Evolutionary conservation across 73 alveolate species (phyloP).

Genomic region (Halteria grandinella): DNA sequence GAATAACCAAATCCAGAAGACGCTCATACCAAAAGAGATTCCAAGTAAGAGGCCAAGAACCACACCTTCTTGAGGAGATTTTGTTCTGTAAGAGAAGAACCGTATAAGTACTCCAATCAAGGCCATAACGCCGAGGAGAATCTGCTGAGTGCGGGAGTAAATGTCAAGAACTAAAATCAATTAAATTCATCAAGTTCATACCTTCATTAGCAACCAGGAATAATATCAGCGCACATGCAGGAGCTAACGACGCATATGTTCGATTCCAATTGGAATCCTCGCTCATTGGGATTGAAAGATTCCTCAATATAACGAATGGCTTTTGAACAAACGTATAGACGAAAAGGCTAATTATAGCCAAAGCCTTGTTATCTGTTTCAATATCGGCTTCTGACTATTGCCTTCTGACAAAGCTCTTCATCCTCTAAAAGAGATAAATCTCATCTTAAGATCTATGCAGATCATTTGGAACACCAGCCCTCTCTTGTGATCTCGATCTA

Average conservation of each 20-base stretch:
- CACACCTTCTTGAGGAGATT: conserved; percentile 2
- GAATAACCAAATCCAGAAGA: conserved; percentile 83
- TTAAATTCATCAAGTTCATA: background rate
- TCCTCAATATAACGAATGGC: conserved; percentile 78
- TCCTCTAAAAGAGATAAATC: conserved; percentile 12
- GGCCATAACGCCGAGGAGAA: conserved; percentile 1
- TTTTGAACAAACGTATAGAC: conserved; percentile 50
- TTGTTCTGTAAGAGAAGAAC: conserved; percentile 13
- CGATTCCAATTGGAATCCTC: conserved; percentile 72
- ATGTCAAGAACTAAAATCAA: conserved; percentile 18
- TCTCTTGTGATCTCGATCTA: background rate
- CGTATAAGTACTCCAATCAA: background rate
- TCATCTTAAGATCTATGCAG: background rate
- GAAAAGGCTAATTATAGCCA: conserved; percentile 46
- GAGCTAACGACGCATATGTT: conserved; percentile 57
- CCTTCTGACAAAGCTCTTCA: conserved; percentile 37
- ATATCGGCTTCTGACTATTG: conserved; percentile 61
- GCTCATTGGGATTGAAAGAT: conserved; percentile 75
- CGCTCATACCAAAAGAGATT: conserved; percentile 78
- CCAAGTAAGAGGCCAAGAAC: background rate
- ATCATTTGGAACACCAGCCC: background rate
- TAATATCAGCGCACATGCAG: conserved; percentile 60
- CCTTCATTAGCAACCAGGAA: conserved; percentile 43
- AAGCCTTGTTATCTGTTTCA: conserved; percentile 57
- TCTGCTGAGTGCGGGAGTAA: background rate